Evolutionary conservation across 768 basidiomycete species (phyloP).

Genomic region (Lactifluus piperatus): DNA sequence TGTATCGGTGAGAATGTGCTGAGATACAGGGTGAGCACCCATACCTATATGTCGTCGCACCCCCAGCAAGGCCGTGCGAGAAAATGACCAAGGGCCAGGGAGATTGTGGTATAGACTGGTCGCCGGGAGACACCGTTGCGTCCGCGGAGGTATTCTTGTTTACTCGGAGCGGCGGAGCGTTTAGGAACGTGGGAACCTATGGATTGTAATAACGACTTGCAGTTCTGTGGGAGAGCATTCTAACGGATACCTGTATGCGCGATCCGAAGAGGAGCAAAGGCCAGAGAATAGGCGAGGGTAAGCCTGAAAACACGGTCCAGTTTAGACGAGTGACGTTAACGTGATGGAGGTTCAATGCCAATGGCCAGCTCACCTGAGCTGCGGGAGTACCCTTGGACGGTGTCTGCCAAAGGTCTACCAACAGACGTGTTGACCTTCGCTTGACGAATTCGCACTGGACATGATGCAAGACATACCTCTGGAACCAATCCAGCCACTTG

Average conservation of each 20-base stretch:
- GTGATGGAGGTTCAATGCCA: background rate
- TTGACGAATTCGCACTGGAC: background rate
- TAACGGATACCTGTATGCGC: constrained; percentile 2
- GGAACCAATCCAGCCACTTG: constrained; percentile 11
- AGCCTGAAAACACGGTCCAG: background rate
- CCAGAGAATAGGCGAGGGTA: constrained; percentile 12
- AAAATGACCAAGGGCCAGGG: constrained; percentile 78
- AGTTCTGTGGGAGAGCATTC: background rate
- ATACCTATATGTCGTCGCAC: constrained; percentile 60
- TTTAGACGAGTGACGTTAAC: background rate
- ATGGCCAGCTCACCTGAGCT: constrained; percentile 2
- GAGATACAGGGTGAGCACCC: background rate
- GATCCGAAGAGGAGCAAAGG: constrained; percentile 11
- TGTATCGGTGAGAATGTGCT: background rate
- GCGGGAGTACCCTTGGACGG: constrained; percentile 13
- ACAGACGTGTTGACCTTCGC: no score
- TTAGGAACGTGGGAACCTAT: constrained; percentile 13
- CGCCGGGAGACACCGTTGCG: background rate
- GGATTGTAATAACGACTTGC: background rate
- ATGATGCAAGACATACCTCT: background rate
- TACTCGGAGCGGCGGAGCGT: constrained; percentile 9
- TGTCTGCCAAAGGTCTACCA: constrained; percentile 6
- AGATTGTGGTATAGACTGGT: background rate
- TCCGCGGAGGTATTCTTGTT: background rate
- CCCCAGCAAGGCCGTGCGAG: constrained; percentile 77